Evolutionary conservation across 2,329 filamentous ascomycete species (phyloP).

Genomic region (Colletotrichum sp.): DNA sequence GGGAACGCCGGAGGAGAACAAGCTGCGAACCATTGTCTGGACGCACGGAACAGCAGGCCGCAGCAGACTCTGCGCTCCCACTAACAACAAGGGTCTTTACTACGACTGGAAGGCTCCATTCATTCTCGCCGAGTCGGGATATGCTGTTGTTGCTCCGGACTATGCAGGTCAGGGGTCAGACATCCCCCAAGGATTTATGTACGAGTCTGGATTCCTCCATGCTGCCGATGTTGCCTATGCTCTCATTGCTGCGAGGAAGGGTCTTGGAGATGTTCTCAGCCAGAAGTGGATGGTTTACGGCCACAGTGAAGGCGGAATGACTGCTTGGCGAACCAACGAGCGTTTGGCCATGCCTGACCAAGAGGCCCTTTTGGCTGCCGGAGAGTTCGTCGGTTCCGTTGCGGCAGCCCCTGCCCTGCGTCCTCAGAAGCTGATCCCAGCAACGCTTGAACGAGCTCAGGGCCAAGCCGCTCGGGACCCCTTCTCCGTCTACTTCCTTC

Average conservation of each 20-base stretch:
- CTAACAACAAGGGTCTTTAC: slow-evolving; percentile 26
- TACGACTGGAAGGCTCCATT: slow-evolving; percentile 28
- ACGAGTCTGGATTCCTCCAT: slow-evolving; percentile 24
- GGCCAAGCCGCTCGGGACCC: slow-evolving; percentile 6
- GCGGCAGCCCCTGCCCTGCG: slow-evolving; percentile 19
- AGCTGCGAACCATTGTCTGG: slow-evolving; percentile 24
- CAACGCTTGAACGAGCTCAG: neutral
- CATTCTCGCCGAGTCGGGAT: slow-evolving; percentile 15
- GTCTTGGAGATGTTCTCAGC: slow-evolving; percentile 16
- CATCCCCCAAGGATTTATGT: slow-evolving; percentile 25
- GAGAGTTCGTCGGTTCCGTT: slow-evolving; percentile 17
- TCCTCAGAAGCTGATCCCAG: slow-evolving; percentile 11
- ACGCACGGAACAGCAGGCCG: slow-evolving; percentile 28
- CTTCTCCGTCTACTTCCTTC: slow-evolving; percentile 22
- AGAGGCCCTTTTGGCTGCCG: neutral
- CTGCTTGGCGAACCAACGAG: slow-evolving; percentile 28
- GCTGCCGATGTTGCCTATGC: slow-evolving; percentile 24
- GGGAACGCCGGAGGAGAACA: neutral
- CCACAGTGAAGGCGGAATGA: slow-evolving; percentile 30
- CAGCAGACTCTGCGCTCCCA: slow-evolving; percentile 25
- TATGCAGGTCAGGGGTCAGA: slow-evolving; percentile 18
- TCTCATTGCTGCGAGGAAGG: slow-evolving; percentile 23
- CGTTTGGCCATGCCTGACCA: slow-evolving; percentile 20
- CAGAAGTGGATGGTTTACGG: slow-evolving; percentile 26
- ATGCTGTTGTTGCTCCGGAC: slow-evolving; percentile 18